phyloP scores from a whole-genome alignment of 2,329 filamentous ascomycete species.

The Xylariaceae sp. region DNA sequence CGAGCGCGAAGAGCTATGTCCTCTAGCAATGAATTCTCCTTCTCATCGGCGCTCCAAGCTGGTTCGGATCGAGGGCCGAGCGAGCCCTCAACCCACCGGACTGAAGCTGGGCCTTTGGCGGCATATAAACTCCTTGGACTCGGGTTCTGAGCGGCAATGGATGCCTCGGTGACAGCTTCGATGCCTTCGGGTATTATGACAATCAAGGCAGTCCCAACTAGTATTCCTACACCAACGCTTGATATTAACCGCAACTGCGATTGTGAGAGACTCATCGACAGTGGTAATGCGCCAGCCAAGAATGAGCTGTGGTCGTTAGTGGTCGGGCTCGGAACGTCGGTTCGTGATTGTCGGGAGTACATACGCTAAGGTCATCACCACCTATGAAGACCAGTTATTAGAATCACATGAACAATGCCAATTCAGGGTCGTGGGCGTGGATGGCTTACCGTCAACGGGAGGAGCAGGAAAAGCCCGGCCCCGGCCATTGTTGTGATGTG shows the following conservation, averaged over 20 bases:
- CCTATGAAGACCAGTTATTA: constrained; percentile 25
- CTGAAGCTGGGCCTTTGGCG: constrained; percentile 12
- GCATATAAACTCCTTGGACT: constrained; percentile 22
- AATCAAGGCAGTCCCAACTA: constrained; percentile 91
- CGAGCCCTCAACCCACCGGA: constrained; percentile 20
- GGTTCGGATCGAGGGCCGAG: not conserved
- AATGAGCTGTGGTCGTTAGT: constrained; percentile 64
- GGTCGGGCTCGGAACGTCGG: constrained; percentile 12
- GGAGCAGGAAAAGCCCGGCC: constrained; percentile 33
- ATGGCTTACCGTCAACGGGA: constrained; percentile 32
- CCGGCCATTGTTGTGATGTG: constrained; percentile 27
- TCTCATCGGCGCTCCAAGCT: not conserved
- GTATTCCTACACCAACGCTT: constrained; percentile 84
- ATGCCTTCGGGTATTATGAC: constrained; percentile 97
- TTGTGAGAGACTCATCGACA: constrained; percentile 81
- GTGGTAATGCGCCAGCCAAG: constrained; percentile 81
- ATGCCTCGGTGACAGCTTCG: constrained; percentile 71
- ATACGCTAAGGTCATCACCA: constrained; percentile 36
- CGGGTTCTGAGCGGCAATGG: constrained; percentile 31
- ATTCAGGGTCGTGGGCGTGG: not conserved
- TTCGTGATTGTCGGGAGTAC: constrained; percentile 16
- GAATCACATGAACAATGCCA: constrained; percentile 8
- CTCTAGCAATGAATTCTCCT: not conserved
- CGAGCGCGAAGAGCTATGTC: constrained; percentile 18
- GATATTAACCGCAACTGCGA: constrained; percentile 86